Evolutionary conservation across 1,139 yeast species (phyloP).

Genomic region (Zygoascus sp.): DNA sequence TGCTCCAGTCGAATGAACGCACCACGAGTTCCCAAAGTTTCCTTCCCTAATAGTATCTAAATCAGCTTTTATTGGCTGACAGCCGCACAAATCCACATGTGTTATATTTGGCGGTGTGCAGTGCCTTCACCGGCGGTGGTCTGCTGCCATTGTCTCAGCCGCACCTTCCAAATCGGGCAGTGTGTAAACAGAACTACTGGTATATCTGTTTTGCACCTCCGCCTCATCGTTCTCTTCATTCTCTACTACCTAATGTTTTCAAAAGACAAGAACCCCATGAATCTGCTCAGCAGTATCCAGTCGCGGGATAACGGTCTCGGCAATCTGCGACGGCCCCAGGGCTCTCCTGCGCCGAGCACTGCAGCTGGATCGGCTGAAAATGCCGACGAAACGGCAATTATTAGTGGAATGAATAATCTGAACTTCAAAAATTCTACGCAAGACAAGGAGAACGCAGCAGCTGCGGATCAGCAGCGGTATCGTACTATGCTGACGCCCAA

Average conservation of each 20-base stretch:
- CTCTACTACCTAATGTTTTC: neutral
- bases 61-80: too few species aligned
- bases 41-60: too few species aligned
- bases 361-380: neutral
- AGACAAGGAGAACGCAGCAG: constrained; percentile 7
- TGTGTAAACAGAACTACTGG: neutral
- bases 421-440: neutral
- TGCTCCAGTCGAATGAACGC: too few species aligned
- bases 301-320: constrained; percentile 2
- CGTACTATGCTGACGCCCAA: constrained; percentile 6
- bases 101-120: too few species aligned
- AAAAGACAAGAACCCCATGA: neutral
- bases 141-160: neutral
- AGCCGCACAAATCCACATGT: too few species aligned
- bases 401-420: constrained; percentile 7
- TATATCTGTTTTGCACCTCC: too few species aligned
- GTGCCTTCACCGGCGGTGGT: too few species aligned
- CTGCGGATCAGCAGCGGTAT: neutral
- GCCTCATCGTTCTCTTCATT: neutral
- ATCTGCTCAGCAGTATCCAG: constrained; percentile 2
- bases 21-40: too few species aligned
- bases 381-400: constrained; percentile 9
- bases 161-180: neutral
- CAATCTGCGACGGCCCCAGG: constrained; percentile 7
- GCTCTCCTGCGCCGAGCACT: neutral